Evolutionary conservation across 2,329 filamentous ascomycete species (phyloP).

Genomic region (Orbilia blumenaviensis): DNA sequence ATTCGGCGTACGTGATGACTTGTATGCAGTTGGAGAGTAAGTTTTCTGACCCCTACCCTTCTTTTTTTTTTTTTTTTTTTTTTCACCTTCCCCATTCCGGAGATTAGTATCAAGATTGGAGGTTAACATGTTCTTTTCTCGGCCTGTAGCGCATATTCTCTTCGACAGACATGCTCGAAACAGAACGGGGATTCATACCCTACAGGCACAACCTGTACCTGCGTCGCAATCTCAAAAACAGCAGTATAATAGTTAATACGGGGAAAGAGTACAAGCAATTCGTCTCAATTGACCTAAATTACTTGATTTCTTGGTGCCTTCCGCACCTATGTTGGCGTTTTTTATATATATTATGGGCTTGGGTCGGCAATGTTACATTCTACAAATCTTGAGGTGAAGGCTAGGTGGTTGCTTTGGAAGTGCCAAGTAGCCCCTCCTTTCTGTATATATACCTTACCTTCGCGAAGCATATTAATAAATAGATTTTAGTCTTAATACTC

Average conservation of each 20-base stretch:
- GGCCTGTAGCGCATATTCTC: conserved; percentile 25
- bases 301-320: background rate
- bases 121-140: background rate
- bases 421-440: background rate
- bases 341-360: background rate
- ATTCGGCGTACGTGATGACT: conserved; percentile 15
- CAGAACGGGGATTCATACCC: conserved; percentile 14
- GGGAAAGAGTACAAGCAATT: background rate
- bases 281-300: too few relatives aligned
- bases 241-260: background rate
- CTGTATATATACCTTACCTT: background rate
- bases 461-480: background rate
- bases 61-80: too few relatives aligned
- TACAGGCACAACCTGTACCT: conserved; percentile 38
- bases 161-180: conserved; percentile 1
- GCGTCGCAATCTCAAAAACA: conserved; percentile 33
- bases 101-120: background rate
- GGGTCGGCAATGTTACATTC: background rate
- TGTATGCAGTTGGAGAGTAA: conserved; percentile 50
- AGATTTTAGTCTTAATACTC: background rate
- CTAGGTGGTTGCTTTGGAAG: background rate
- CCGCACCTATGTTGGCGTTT: background rate
- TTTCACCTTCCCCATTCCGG: background rate
- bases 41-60: background rate
- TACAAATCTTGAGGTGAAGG: background rate